phyloP scores from a whole-genome alignment of 345 rosid genomes.

The Lepidium didymum region DNA sequence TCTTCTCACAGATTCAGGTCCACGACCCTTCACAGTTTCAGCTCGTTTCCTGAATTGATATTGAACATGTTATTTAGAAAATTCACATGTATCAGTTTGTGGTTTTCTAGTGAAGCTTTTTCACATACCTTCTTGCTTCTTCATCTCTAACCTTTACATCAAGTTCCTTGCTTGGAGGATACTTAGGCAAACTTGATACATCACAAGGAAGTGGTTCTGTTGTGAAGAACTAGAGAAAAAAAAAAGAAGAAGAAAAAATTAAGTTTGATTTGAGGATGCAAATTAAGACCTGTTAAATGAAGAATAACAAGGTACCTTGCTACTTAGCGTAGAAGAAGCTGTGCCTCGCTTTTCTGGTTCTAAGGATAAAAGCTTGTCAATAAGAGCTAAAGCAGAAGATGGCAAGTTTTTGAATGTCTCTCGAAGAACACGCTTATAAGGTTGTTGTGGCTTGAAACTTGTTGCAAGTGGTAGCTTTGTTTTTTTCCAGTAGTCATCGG shows the following conservation, averaged over 20 bases:
- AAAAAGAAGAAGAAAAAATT: neutral
- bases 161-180: conserved; percentile 77
- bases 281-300: conserved; percentile 2
- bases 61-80: neutral
- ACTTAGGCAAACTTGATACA: conserved; percentile 60
- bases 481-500: conserved; percentile 85
- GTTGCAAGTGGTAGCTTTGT: conserved; percentile 89
- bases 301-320: conserved; percentile 40
- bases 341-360: conserved; percentile 64
- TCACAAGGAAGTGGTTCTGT: conserved; percentile 56
- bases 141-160: conserved; percentile 53
- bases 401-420: conserved; percentile 90
- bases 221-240: conserved; percentile 49
- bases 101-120: neutral
- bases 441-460: conserved; percentile 82
- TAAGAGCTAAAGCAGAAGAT: conserved; percentile 59
- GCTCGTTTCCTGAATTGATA: conserved; percentile 49
- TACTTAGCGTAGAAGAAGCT: conserved; percentile 43
- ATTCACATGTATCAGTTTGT: neutral
- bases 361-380: conserved; percentile 81
- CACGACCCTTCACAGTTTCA: conserved; percentile 52
- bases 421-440: conserved; percentile 68
- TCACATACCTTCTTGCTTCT: conserved; percentile 51
- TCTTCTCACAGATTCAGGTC: conserved; percentile 59
- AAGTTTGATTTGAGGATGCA: neutral